Percentiles rank a stretch among this genome's conserved stretches.
Conservation (phyloP, 1,284 basidiomycete genomes). For the Inonotus hispidus region DNA sequence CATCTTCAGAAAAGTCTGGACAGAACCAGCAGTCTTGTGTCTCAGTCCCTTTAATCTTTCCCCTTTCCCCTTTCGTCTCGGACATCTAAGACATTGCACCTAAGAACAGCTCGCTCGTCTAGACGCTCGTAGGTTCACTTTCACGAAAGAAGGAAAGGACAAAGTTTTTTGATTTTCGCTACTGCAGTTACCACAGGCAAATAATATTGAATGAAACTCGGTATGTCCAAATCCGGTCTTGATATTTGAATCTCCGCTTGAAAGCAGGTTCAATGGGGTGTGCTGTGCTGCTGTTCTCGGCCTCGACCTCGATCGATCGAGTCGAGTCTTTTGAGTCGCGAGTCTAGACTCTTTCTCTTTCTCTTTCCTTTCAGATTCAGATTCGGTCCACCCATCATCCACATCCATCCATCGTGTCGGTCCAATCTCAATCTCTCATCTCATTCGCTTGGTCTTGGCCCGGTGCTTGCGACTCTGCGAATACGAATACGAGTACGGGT, state of each 20-base stretch:
- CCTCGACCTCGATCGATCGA: too few relatives aligned
- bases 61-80: neutral
- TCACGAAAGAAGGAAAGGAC: neutral
- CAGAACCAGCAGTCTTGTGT: neutral
- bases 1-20: too few relatives aligned
- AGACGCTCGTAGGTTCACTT: too few relatives aligned
- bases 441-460: neutral
- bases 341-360: neutral
- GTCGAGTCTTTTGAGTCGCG: neutral
- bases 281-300: too few relatives aligned
- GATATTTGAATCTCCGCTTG: neutral
- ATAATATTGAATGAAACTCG: too few relatives aligned
- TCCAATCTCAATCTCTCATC: neutral
- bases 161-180: neutral
- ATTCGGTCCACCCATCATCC: too few relatives aligned
- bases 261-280: too few relatives aligned
- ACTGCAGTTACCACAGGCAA: neutral
- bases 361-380: too few relatives aligned
- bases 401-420: neutral
- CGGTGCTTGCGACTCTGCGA: neutral
- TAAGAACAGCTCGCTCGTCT: neutral
- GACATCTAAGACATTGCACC: neutral
- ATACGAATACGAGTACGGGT: too few relatives aligned
- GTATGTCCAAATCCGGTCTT: neutral
- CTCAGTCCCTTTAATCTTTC: neutral